Conservation (phyloP, 2,329 filamentous ascomycete species). For the Trichoderma cornu-damae region DNA sequence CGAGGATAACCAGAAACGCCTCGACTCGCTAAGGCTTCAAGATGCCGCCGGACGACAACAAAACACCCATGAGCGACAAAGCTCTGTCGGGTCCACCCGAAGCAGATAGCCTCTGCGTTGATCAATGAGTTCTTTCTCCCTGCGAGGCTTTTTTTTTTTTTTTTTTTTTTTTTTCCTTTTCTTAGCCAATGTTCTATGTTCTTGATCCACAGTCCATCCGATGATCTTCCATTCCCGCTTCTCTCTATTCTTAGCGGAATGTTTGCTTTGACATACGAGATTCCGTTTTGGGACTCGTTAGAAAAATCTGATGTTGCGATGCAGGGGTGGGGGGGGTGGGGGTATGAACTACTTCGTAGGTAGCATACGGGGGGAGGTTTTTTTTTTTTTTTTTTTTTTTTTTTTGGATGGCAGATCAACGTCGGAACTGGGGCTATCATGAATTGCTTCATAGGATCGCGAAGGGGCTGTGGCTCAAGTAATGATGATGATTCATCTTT, state of each 20-base stretch:
- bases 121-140: background rate
- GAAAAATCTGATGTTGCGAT: background rate
- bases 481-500: conserved; percentile 18
- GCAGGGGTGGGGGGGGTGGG: too few relatives aligned
- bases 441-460: background rate
- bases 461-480: conserved; percentile 6
- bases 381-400: too few relatives aligned
- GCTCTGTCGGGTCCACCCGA: conserved; percentile 50
- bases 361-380: background rate
- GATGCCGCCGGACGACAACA: conserved; percentile 63
- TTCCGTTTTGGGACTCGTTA: background rate
- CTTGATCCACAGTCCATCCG: background rate
- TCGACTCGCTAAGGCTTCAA: conserved; percentile 86
- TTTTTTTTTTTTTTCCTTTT: too few relatives aligned
- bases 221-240: background rate
- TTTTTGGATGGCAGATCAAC: conserved; percentile 9
- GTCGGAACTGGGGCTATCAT: background rate
- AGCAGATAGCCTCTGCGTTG: conserved; percentile 40
- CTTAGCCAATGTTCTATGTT: background rate
- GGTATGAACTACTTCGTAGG: background rate
- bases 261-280: background rate
- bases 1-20: conserved; percentile 77
- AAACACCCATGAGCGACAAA: conserved; percentile 54
- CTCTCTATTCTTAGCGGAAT: background rate
- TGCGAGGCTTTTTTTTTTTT: too few relatives aligned